Percentiles rank a stretch among this genome's conserved stretches.
Evolutionary conservation across 2,329 filamentous ascomycete species (phyloP).

Genomic region (Ascochyta fabae): DNA sequence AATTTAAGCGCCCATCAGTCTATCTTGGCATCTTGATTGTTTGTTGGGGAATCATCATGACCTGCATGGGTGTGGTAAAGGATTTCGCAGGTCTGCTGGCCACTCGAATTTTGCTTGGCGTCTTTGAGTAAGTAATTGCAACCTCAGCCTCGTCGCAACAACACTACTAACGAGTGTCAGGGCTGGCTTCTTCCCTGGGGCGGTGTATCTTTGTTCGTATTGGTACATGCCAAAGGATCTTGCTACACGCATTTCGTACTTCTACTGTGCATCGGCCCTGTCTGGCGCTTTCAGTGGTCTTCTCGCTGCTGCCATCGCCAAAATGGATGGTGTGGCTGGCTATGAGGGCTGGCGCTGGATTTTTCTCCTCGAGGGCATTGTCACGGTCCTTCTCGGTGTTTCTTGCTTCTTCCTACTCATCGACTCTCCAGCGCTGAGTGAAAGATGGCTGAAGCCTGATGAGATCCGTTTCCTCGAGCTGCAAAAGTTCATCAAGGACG

Average conservation of each 20-base stretch:
- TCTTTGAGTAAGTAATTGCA: conserved; percentile 30
- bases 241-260: conserved; percentile 42
- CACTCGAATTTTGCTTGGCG: conserved; percentile 30
- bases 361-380: conserved; percentile 52
- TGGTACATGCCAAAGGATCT: conserved; percentile 49
- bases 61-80: conserved; percentile 32
- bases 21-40: conserved; percentile 42
- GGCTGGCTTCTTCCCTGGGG: conserved; percentile 45
- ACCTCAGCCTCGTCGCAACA: neutral
- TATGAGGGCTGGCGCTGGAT: conserved; percentile 54
- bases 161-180: conserved; percentile 9
- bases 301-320: conserved; percentile 47
- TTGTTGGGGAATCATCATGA: conserved; percentile 37
- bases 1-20: conserved; percentile 34
- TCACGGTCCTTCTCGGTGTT: conserved; percentile 36
- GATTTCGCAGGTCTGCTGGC: conserved; percentile 27
- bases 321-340: conserved; percentile 50
- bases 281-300: conserved; percentile 53
- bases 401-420: conserved; percentile 37
- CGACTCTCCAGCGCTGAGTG: conserved; percentile 30
- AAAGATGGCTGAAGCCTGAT: conserved; percentile 29
- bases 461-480: conserved; percentile 36
- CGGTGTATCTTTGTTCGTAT: conserved; percentile 40
- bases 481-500: conserved; percentile 33
- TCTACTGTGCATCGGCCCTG: conserved; percentile 49